A percentile compares a stretch with the other conserved stretches of the same genome.
These are phyloP conservation scores for Globisporangium perplexum DNA, from an alignment of 352 stramenopile species.

Conservation along the genomic window DNA sequence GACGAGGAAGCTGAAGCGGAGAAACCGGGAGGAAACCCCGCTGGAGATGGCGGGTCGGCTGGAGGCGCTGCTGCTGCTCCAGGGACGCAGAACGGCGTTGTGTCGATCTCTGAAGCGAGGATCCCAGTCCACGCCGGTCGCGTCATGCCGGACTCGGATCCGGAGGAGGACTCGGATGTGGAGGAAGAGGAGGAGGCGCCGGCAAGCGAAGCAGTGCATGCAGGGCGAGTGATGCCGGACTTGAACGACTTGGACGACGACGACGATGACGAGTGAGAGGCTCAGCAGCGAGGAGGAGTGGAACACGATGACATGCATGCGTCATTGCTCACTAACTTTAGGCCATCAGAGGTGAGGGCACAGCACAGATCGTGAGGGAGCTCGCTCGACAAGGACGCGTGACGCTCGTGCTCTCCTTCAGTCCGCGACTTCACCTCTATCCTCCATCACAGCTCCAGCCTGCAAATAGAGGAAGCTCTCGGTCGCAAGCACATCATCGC, in stretches of 20 bases:
- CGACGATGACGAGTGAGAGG: slow-evolving; percentile 10
- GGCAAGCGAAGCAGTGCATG: slow-evolving; percentile 26
- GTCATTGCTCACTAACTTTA: neutral
- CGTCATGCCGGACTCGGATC: slow-evolving; percentile 8
- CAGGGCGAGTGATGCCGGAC: slow-evolving; percentile 48
- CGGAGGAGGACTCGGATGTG: slow-evolving; percentile 19
- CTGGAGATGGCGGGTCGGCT: neutral
- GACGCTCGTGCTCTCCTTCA: too few species aligned
- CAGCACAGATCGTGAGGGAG: neutral
- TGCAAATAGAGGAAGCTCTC: too few species aligned
- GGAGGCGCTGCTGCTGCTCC: neutral
- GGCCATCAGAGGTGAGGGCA: neutral
- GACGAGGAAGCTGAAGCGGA: slow-evolving; percentile 6
- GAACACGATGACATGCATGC: neutral
- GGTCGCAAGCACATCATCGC: too few species aligned
- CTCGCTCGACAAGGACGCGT: too few species aligned
- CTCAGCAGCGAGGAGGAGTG: neutral
- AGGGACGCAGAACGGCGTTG: neutral
- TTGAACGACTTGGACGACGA: slow-evolving; percentile 42
- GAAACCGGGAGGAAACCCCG: neutral
- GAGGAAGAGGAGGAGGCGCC: slow-evolving; percentile 17
- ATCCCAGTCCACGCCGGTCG: slow-evolving; percentile 9
- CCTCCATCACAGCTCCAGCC: too few species aligned
- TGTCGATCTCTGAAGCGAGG: neutral
- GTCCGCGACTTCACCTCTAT: too few species aligned